phyloP scores from a whole-genome alignment of 495 filamentous ascomycete species.

The Penicillium coffeae region DNA sequence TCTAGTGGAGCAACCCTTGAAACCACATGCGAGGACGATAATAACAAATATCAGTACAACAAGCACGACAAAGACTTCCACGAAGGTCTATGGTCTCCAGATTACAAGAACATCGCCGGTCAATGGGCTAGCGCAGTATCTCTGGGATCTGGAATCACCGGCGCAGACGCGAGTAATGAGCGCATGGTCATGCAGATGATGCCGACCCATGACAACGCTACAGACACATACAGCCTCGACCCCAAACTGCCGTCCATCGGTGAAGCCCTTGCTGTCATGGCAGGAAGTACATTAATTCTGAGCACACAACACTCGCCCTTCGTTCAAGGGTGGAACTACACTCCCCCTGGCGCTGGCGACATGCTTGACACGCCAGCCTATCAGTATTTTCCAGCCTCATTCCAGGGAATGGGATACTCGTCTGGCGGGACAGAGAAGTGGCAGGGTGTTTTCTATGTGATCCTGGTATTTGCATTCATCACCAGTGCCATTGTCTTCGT shows the following conservation, averaged over 20 bases:
- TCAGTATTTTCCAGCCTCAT: conserved; percentile 53
- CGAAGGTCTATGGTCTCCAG: conserved; percentile 26
- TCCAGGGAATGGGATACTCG: conserved; percentile 58
- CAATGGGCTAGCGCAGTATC: conserved; percentile 55
- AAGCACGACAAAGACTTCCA: conserved; percentile 31
- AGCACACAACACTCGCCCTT: conserved; percentile 51
- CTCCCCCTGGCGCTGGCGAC: conserved; percentile 13
- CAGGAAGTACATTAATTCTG: conserved; percentile 58
- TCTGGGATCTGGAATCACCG: conserved; percentile 55
- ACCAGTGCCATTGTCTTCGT: conserved; percentile 59
- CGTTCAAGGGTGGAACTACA: conserved; percentile 56
- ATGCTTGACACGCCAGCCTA: conserved; percentile 31
- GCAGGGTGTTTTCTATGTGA: conserved; percentile 61
- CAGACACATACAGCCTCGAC: conserved; percentile 19
- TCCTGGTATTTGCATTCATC: conserved; percentile 57
- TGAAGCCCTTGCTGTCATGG: conserved; percentile 65
- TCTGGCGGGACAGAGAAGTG: conserved; percentile 53
- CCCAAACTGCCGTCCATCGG: conserved; percentile 55
- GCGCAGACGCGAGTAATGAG: conserved; percentile 57
- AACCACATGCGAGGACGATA: conserved; percentile 54
- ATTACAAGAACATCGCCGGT: conserved; percentile 59
- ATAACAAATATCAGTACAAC: conserved; percentile 49
- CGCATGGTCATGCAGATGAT: conserved; percentile 58
- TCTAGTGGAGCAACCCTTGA: conserved; percentile 50
- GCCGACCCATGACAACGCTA: conserved; percentile 15